Evolutionary conservation across 345 rosid species (phyloP), one percentile per base, ranked within the genome.

Genomic region (Mercurialis annua): DNA sequence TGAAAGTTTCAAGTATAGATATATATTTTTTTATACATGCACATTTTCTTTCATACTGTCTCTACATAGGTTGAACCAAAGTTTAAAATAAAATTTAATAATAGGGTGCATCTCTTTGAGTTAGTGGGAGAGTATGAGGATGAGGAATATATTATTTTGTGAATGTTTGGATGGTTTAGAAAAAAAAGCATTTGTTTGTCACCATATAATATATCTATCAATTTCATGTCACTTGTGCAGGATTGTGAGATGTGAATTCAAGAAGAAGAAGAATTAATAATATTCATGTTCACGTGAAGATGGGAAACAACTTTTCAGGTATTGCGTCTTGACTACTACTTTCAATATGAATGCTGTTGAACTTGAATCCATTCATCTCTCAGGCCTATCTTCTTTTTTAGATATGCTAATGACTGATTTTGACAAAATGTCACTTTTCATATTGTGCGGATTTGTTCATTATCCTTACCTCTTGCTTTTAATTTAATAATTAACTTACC

Each of bases 101-200:
- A n/a, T n/a, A 29, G 42, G 36, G 4, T 56, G 60, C 40, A 33
- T 33, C 43, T 57, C 23, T 33, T 12, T 40, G 34, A 26, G 38
- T 24, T 43, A 24, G 65, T 62, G 65, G 44, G 62, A 18, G 24
- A 53, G 43, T 33, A 15, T 18, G 5, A 18, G 24, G 66, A 15
- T 18, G 5, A 18, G 24, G 66, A 62, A 62, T 62, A 62, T 17
- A 36, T 36, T 36, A 3, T 36, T 40, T 57, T 46, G 23, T 36
- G 10, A 3, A 21, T 29, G n/a, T n/a, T n/a, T n/a, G 61, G 46
- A n/a, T 52, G 47, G 53, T 43, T n/a, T 48, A 16, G 26, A 42
- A 50, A 40, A 62, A 61, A 61, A 51, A 6, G 60, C 27, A 43
- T 62, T 62, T 62, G 61, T 62, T 62, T 62, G 61, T 52, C 46